These are phyloP conservation scores for Cercophora newfieldiana DNA, from an alignment of 495 filamentous ascomycete genomes.

Conservation along the genomic window DNA sequence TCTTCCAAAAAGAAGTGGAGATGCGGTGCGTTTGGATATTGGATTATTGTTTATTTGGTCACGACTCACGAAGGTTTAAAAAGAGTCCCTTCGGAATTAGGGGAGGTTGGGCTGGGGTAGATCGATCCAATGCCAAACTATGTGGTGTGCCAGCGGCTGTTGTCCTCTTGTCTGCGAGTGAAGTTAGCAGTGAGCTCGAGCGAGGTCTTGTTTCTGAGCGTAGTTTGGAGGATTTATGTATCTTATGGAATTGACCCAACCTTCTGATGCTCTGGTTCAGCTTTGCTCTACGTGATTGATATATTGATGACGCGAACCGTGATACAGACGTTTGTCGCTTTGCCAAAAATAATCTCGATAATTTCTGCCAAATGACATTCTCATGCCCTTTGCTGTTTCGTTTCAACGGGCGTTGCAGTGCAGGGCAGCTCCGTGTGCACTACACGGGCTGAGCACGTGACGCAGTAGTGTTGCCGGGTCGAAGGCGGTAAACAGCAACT, in stretches of 20 bases:
- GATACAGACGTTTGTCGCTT: background rate
- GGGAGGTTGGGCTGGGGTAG: background rate
- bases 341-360: background rate
- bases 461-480: slow-evolving; percentile 25
- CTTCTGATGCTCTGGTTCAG: background rate
- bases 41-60: slow-evolving; percentile 40
- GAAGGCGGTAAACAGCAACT: slow-evolving; percentile 27
- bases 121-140: slow-evolving; percentile 1
- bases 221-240: background rate
- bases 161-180: background rate
- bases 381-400: background rate
- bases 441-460: slow-evolving; percentile 4
- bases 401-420: background rate
- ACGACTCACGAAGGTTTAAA: slow-evolving; percentile 42
- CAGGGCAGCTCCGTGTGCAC: background rate
- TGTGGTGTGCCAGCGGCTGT: background rate
- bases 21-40: slow-evolving; percentile 19
- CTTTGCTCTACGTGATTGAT: background rate
- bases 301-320: background rate
- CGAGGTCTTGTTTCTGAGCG: background rate
- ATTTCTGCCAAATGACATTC: background rate
- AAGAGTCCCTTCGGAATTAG: slow-evolving; percentile 31
- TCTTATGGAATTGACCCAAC: background rate
- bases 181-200: background rate
- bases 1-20: slow-evolving; percentile 34